phyloP scores from a whole-genome alignment of 2,329 filamentous ascomycete species.

The Neopestalotiopsis clavispora region DNA sequence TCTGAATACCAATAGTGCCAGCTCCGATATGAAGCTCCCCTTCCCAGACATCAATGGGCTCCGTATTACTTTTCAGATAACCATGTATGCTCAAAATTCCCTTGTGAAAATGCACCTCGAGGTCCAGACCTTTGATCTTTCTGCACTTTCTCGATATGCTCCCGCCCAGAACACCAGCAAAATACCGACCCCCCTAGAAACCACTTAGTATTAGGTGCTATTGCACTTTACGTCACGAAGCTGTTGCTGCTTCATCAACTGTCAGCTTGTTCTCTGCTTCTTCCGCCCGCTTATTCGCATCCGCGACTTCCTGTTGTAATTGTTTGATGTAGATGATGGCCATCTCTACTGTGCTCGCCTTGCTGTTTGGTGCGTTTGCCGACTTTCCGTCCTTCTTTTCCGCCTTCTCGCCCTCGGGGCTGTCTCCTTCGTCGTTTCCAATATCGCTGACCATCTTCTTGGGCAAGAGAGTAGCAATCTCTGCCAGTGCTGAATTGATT shows the following conservation, averaged over 20 bases:
- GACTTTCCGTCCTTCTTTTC: slow-evolving; percentile 48
- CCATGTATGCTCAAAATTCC: neutral
- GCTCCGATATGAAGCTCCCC: neutral
- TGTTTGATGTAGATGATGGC: slow-evolving; percentile 95
- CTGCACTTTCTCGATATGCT: neutral
- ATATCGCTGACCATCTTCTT: slow-evolving; percentile 50
- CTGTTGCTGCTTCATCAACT: neutral
- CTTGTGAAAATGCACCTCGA: neutral
- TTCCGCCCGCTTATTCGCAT: slow-evolving; percentile 66
- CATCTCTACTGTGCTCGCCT: slow-evolving; percentile 96
- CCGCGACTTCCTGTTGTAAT: slow-evolving; percentile 74
- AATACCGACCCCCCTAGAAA: neutral
- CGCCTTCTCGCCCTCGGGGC: slow-evolving; percentile 48
- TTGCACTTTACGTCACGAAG: neutral
- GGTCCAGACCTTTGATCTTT: neutral
- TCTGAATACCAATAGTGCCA: neutral
- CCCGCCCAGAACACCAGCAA: neutral
- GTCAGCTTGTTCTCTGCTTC: slow-evolving; percentile 67
- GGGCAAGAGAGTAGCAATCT: slow-evolving; percentile 89
- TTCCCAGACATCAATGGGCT: neutral
- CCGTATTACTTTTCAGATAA: neutral
- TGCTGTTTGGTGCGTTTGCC: slow-evolving; percentile 73
- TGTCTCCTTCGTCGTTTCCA: slow-evolving; percentile 51
- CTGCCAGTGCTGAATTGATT: slow-evolving; percentile 90
- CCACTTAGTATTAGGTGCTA: neutral